phyloP scores from a whole-genome alignment of 176 grass and related monocot species.

The Alloteropsis semialata region DNA sequence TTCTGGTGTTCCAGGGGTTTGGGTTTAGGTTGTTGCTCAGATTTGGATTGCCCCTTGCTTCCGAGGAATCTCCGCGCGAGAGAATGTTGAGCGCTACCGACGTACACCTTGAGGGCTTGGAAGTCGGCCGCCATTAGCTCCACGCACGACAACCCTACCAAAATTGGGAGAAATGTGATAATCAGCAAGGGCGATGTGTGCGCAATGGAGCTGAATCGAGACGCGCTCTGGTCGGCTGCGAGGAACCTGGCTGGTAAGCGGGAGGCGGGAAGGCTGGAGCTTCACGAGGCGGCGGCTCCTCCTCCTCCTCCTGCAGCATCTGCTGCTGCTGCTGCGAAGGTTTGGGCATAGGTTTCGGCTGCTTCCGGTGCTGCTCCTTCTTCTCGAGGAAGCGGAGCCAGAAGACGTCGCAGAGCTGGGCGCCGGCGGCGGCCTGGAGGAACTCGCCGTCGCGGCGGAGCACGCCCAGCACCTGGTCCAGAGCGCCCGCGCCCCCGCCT shows the following conservation, averaged over 20 bases:
- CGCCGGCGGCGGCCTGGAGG: constrained; percentile 39
- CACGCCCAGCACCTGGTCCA: constrained; percentile 60
- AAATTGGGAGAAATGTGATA: constrained; percentile 12
- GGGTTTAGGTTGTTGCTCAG: constrained; percentile 8
- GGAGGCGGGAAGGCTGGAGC: constrained; percentile 33
- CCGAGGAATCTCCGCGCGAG: constrained; percentile 23
- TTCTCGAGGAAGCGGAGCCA: constrained; percentile 90
- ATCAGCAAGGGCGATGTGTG: constrained; percentile 1
- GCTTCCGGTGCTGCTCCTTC: constrained; percentile 25
- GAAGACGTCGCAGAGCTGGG: constrained; percentile 46
- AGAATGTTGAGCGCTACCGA: constrained; percentile 30
- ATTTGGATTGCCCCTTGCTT: constrained; percentile 11
- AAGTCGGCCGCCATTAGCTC: constrained; percentile 84
- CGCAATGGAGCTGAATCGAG: constrained; percentile 11
- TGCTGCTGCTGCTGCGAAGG: not conserved
- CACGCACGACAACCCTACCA: constrained; percentile 48
- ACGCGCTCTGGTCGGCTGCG: not conserved
- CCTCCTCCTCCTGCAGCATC: not conserved
- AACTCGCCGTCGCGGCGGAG: constrained; percentile 59
- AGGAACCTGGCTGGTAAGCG: constrained; percentile 57
- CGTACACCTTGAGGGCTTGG: constrained; percentile 73
- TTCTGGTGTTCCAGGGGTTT: constrained; percentile 8
- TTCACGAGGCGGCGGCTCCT: not conserved
- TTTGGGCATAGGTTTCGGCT: not conserved
- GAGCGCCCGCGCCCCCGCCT: constrained; percentile 12